Base-by-base conservation (phyloP, 208 protist genomes). In the Acanthamoeba rhysodes region DNA sequence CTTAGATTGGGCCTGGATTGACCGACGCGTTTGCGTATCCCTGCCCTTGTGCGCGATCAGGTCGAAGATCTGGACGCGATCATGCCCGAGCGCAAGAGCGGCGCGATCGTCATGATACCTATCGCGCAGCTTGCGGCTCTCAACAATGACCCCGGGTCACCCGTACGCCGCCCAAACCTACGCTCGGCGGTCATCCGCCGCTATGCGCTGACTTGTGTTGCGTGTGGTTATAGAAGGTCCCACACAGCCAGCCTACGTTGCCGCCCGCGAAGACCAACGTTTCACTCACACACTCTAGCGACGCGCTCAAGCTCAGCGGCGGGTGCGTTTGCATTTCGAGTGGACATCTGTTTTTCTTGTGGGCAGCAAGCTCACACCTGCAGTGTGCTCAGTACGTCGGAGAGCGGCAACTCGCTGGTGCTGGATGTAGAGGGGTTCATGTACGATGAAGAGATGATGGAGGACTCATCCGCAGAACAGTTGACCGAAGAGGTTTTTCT, bases 371-470 rank as follows among this genome's bases (percentile, higher is more conserved):
- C 68, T 76, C 20, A 76, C 32, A 29, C 16, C 27, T 5, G 29
- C 4, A n/a, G 41, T 29, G 68, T 29, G 68, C 2, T 18, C 72
- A 82, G n/a, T 2, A 14, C 0, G 37, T 50, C 37, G 16, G 72
- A 48, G 29, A 82, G 72, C 72, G 72, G 27, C 72, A 53, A 41
- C 41, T 82, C 72, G 37, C 41, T 82, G 72, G 72, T 82, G 34
- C 72, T 82, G 10, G 72, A 82, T 27, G 41, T 82, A 1, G 72
- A 82, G 29, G 72, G 72, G 9, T 82, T 82, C 41, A 12, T 82
- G 72, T 82, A 82, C 29, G 72, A 82, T 27, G 37, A 82, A 50
- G 72, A 82, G 41, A 82, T 82, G 16, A 27, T 82, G 10, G 72
- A 53, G 7, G 37, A 50, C 16, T 22, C 72, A 24, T 24, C 72